Percentiles rank a stretch among this genome's conserved stretches.
These are phyloP conservation scores for Parathielavia appendiculata DNA, from an alignment of 495 filamentous ascomycete genomes.

Conservation along the genomic window DNA sequence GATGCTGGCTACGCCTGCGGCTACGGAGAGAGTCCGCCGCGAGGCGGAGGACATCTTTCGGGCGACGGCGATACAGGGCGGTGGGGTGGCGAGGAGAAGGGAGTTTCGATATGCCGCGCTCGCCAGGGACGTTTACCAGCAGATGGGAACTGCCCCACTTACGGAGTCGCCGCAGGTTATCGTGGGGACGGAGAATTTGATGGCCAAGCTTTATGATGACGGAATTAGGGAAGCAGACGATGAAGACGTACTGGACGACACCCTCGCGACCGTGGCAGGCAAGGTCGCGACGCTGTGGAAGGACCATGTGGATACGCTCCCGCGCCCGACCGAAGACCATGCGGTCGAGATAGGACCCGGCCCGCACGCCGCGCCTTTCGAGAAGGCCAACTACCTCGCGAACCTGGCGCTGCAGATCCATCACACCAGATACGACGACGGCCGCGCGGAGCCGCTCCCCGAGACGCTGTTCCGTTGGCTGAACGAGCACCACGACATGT, in stretches of 20 bases:
- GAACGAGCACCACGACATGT: constrained; percentile 59
- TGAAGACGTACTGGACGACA: constrained; percentile 49
- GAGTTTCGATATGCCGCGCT: constrained; percentile 42
- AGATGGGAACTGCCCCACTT: constrained; percentile 41
- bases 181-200: constrained; percentile 49
- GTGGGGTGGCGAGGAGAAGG: constrained; percentile 30
- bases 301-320: constrained; percentile 41
- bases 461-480: constrained; percentile 76
- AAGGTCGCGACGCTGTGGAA: constrained; percentile 58
- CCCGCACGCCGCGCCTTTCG: constrained; percentile 50
- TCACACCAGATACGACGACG: constrained; percentile 54
- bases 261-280: constrained; percentile 51
- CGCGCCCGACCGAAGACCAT: constrained; percentile 48
- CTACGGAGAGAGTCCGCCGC: constrained; percentile 39
- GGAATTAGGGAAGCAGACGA: constrained; percentile 49
- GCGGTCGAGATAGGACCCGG: constrained; percentile 59
- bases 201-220: constrained; percentile 53
- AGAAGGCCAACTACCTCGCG: constrained; percentile 69
- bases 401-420: constrained; percentile 68
- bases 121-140: constrained; percentile 47
- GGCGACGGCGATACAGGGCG: constrained; percentile 39
- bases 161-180: constrained; percentile 51
- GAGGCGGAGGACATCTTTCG: constrained; percentile 45
- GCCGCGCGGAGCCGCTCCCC: constrained; percentile 52
- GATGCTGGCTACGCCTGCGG: constrained; percentile 44